Conservation (phyloP, 352 stramenopile genomes). For the Phytopythium vexans region DNA sequence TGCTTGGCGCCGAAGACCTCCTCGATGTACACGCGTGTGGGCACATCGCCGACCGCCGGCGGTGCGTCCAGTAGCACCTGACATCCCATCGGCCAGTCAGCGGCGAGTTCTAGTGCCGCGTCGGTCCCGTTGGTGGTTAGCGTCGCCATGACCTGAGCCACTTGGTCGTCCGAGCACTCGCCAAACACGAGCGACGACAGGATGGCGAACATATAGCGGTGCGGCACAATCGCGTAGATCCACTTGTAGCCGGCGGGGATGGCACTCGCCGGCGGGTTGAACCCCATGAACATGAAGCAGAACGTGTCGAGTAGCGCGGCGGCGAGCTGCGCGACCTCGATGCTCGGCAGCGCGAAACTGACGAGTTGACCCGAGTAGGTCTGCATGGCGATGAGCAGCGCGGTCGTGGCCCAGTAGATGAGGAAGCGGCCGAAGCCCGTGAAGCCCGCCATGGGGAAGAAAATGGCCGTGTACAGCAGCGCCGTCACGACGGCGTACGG, state of each 20-base stretch:
- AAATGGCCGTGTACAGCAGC: constrained; percentile 22
- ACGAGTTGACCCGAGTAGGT: constrained; percentile 24
- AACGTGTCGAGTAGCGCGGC: constrained; percentile 23
- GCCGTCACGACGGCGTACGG: constrained; percentile 59
- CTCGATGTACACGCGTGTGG: constrained; percentile 23
- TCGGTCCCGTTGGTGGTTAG: background rate
- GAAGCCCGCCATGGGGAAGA: constrained; percentile 37
- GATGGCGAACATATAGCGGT: constrained; percentile 23
- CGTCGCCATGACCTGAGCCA: constrained; percentile 7
- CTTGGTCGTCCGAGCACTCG: constrained; percentile 20
- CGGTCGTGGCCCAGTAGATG: constrained; percentile 22
- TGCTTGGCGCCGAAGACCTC: constrained; percentile 27
- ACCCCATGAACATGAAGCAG: constrained; percentile 32
- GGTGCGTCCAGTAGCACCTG: constrained; percentile 18
- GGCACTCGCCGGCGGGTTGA: constrained; percentile 22
- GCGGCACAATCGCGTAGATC: constrained; percentile 27
- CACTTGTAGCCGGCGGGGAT: constrained; percentile 34
- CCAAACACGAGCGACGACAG: constrained; percentile 22
- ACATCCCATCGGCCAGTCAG: constrained; percentile 17
- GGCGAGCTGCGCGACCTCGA: constrained; percentile 16
- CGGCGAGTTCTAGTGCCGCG: constrained; percentile 1
- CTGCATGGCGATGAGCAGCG: constrained; percentile 22
- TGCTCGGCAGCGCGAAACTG: constrained; percentile 15
- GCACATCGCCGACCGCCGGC: constrained; percentile 8
- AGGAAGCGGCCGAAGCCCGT: constrained; percentile 15